Evolutionary conservation across 257 asterid genomes (phyloP), one percentile per base, ranked within the genome.

Genomic region (Voacanga thouarsii): DNA sequence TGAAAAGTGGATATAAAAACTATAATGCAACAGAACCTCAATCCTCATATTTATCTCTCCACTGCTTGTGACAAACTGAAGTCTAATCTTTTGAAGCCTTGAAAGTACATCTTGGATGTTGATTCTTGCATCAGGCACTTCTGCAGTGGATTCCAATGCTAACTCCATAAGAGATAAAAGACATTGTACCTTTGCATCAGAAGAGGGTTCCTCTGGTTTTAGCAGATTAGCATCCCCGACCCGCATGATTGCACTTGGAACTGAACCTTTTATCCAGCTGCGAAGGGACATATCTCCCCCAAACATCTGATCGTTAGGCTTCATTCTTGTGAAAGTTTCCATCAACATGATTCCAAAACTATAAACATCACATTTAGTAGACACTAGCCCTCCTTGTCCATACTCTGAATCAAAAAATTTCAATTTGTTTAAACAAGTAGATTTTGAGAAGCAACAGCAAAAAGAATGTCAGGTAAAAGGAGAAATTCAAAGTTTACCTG

Each of bases 401-500:
- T 44, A 64, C 30, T 65, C 74, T 49, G 72, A 39, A 64, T 11
- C 5, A 3, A 60, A 60, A 12, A 43, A 14, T 56, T 37, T 19
- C 18, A 39, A 18, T 23, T 56, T 37, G 37, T 33, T 33, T 33
- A 33, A 71, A 71, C 5, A 55, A 9, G 12, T n/a, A 64, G 44
- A 6, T 23, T 11, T 11, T 33, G 23, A 44, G n/a, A 65, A 9
- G 9, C n/a, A 33, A 12, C 3, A 14, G 7, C 19, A 11, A 65
- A 10, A 49, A 49, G 2, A 5, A 30, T 65, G 45, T 5, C 45
- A 65, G 45, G 71, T 8, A 33, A 3, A 65, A 4, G 75, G 37
- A 75, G 37, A 74, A 59, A 57, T 41, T 33, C 24, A 23, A 10
- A 59, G 47, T 5, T 23, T 37, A 80, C 86, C 83, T 78, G 86